Percentiles rank a stretch among this genome's conserved stretches.
These are phyloP conservation scores for Plasmopara viticola DNA, from an alignment of 352 stramenopile species.

Conservation along the genomic window DNA sequence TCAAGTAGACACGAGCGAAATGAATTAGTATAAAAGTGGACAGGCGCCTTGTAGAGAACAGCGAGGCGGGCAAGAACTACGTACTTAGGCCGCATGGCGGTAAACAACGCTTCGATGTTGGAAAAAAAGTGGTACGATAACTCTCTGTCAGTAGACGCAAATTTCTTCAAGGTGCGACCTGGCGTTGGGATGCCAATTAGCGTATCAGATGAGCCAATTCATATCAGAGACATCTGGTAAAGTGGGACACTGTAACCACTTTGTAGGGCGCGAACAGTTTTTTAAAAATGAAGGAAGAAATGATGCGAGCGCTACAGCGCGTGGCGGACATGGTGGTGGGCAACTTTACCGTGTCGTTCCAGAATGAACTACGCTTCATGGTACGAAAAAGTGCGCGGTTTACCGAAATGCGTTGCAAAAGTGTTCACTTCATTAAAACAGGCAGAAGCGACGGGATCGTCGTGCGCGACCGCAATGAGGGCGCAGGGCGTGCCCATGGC, in stretches of 20 bases:
- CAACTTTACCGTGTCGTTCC: slow-evolving; percentile 78
- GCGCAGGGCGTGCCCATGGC: slow-evolving; percentile 68
- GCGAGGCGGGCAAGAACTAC: slow-evolving; percentile 3
- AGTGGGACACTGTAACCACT: slow-evolving; percentile 2
- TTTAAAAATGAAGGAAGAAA: slow-evolving; percentile 49
- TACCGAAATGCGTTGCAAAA: too few relatives aligned
- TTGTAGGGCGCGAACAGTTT: not conserved
- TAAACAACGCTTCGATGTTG: not conserved
- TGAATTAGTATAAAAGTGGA: slow-evolving; percentile 1
- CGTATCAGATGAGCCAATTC: not conserved
- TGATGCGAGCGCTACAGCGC: slow-evolving; percentile 50
- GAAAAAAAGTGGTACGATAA: slow-evolving; percentile 3
- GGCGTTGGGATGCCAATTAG: slow-evolving; percentile 11
- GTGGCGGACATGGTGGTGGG: slow-evolving; percentile 60
- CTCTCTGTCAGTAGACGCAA: slow-evolving; percentile 1
- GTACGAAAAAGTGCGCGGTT: slow-evolving; percentile 18
- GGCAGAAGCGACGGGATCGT: slow-evolving; percentile 64
- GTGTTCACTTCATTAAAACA: slow-evolving; percentile 7
- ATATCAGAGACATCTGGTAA: slow-evolving; percentile 3
- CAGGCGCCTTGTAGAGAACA: not conserved
- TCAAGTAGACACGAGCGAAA: slow-evolving; percentile 9
- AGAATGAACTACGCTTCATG: slow-evolving; percentile 86
- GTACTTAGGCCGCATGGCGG: slow-evolving; percentile 9
- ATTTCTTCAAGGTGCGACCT: slow-evolving; percentile 19
- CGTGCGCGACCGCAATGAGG: slow-evolving; percentile 49